These are phyloP conservation scores for Neonectria ditissima DNA, from an alignment of 2,329 filamentous ascomycete species.

Conservation along the genomic window DNA sequence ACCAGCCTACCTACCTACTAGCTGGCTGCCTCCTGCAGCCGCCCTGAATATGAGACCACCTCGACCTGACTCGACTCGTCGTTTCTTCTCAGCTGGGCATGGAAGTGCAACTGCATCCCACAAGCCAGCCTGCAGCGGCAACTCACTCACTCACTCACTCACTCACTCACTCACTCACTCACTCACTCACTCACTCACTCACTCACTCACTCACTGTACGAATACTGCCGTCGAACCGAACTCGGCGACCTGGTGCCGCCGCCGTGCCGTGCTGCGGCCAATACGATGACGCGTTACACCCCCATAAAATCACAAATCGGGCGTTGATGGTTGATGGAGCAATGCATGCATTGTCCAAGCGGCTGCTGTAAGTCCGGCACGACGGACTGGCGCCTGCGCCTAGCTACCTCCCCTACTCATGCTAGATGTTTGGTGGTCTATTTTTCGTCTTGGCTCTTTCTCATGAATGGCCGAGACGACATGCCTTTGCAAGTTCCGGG, in stretches of 20 bases:
- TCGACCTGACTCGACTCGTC: neutral
- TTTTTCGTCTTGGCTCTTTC: neutral
- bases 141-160: too few relatives aligned
- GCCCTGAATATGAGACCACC: neutral
- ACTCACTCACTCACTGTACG: too few relatives aligned
- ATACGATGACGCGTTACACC: constrained; percentile 42
- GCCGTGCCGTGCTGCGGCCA: constrained; percentile 32
- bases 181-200: too few relatives aligned
- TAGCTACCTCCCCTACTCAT: too few relatives aligned
- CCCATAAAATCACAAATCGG: neutral
- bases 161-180: too few relatives aligned
- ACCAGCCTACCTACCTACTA: too few relatives aligned
- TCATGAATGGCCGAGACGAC: neutral
- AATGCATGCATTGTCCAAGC: constrained; percentile 3
- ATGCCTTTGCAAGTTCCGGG: neutral
- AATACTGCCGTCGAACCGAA: constrained; percentile 38
- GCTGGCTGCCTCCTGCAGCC: neutral
- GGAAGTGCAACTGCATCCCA: neutral
- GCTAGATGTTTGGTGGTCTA: too few relatives aligned
- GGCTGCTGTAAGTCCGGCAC: constrained; percentile 13
- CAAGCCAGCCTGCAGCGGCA: neutral
- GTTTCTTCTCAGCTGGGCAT: neutral
- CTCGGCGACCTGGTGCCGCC: constrained; percentile 29
- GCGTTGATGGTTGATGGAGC: constrained; percentile 8
- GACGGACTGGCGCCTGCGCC: neutral